Conservation (phyloP, 202 grass and related monocot genomes). For the Schoenoplectus triqueter region DNA sequence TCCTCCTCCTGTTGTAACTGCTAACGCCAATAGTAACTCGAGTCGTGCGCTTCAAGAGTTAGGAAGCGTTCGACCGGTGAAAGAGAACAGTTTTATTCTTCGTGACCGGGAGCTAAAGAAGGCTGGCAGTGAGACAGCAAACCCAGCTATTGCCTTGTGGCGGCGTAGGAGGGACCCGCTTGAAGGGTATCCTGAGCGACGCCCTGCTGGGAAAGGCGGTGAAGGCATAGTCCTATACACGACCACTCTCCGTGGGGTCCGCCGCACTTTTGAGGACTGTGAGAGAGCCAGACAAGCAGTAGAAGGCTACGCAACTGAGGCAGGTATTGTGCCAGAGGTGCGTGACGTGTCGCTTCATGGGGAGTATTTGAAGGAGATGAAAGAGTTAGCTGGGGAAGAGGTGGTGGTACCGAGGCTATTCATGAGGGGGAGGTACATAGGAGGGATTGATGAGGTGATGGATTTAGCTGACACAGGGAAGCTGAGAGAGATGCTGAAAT, state of each 20-base stretch:
- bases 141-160: slow-evolving; percentile 43
- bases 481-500: slow-evolving; percentile 77
- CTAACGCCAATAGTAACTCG: slow-evolving; percentile 19
- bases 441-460: slow-evolving; percentile 62
- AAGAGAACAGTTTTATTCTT: slow-evolving; percentile 73
- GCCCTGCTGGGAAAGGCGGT: slow-evolving; percentile 54
- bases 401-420: slow-evolving; percentile 66
- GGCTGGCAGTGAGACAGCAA: background rate
- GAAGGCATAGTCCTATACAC: slow-evolving; percentile 91
- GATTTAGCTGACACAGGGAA: slow-evolving; percentile 61
- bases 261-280: slow-evolving; percentile 94
- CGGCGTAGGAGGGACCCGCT: slow-evolving; percentile 65
- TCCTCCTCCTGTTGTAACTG: background rate
- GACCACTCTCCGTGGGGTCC: slow-evolving; percentile 82
- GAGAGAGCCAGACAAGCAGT: slow-evolving; percentile 62
- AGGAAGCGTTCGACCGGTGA: slow-evolving; percentile 60
- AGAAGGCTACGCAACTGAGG: slow-evolving; percentile 59
- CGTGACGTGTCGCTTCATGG: slow-evolving; percentile 83
- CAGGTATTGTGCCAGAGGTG: slow-evolving; percentile 52
- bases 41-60: slow-evolving; percentile 61
- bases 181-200: slow-evolving; percentile 69
- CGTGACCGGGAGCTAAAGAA: slow-evolving; percentile 64
- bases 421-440: slow-evolving; percentile 78
- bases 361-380: slow-evolving; percentile 83
- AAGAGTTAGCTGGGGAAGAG: slow-evolving; percentile 57